Conservation (phyloP, 805 yeast genomes). For the Candida hispaniensis region DNA sequence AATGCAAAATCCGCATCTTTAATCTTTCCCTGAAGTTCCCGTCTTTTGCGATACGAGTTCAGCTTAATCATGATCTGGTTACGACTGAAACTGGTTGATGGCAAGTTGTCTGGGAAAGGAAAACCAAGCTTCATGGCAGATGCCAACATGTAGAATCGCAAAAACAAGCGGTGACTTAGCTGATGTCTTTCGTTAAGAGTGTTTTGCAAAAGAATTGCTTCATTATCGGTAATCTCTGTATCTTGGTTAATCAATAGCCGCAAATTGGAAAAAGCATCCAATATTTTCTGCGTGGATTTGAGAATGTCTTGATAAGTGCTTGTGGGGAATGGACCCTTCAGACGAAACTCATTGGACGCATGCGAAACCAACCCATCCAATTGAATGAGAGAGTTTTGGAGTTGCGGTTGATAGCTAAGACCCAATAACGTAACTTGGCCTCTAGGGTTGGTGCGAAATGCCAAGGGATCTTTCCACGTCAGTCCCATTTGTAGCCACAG, state of each 20-base stretch:
- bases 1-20: slow-evolving; percentile 66
- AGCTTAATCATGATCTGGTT: slow-evolving; percentile 57
- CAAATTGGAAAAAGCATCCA: slow-evolving; percentile 68
- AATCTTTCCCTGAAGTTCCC: slow-evolving; percentile 14
- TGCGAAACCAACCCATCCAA: slow-evolving; percentile 50
- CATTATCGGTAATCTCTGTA: slow-evolving; percentile 42
- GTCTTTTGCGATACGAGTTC: slow-evolving; percentile 42
- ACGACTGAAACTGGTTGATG: slow-evolving; percentile 64
- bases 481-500: slow-evolving; percentile 76
- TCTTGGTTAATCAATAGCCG: slow-evolving; percentile 57
- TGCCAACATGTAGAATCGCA: slow-evolving; percentile 54
- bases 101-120: slow-evolving; percentile 68
- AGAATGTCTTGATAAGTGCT: slow-evolving; percentile 42
- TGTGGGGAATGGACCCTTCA: slow-evolving; percentile 62
- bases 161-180: slow-evolving; percentile 58
- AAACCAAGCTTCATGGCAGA: slow-evolving; percentile 65
- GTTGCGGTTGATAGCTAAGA: slow-evolving; percentile 29
- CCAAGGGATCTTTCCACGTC: slow-evolving; percentile 66
- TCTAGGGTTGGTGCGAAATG: slow-evolving; percentile 13
- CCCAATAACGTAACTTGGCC: slow-evolving; percentile 20
- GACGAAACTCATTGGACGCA: slow-evolving; percentile 64
- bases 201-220: slow-evolving; percentile 43
- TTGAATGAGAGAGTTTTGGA: slow-evolving; percentile 48
- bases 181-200: slow-evolving; percentile 47
- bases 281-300: slow-evolving; percentile 47